These are phyloP conservation scores for Haberlea rhodopensis DNA, from an alignment of 257 asterid genomes.

Conservation along the genomic window DNA sequence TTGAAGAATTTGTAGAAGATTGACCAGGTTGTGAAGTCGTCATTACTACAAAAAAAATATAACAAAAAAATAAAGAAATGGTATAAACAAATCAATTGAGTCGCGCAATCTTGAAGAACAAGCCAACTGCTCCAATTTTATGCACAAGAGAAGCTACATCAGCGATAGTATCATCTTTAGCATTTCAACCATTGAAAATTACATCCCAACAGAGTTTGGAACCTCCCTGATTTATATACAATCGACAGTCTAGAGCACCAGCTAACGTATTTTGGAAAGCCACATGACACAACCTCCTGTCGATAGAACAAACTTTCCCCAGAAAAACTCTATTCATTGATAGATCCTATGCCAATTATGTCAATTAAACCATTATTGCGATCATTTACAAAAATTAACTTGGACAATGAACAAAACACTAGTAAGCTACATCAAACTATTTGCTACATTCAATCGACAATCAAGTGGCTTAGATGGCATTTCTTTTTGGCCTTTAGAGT, in stretches of 20 bases:
- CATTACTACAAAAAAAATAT: conserved; percentile 25
- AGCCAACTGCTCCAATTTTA: neutral
- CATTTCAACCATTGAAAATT: neutral
- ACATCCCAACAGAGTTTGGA: neutral
- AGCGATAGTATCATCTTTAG: neutral
- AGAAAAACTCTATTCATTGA: no score
- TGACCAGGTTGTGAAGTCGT: conserved; percentile 61
- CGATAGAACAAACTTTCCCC: neutral
- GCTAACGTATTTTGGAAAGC: neutral
- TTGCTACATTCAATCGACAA: neutral
- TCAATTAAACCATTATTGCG: no score
- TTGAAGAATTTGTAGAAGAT: conserved; percentile 59
- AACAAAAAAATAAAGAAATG: neutral
- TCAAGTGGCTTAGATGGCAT: neutral
- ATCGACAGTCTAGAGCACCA: neutral
- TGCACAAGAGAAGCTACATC: neutral
- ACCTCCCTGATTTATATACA: neutral
- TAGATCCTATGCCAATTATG: no score
- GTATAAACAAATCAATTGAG: neutral
- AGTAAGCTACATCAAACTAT: neutral
- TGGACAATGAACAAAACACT: neutral
- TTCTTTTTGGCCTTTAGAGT: neutral
- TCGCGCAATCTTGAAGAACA: neutral
- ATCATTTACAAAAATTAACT: neutral
- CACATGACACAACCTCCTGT: neutral